Evolutionary conservation across 2,329 filamentous ascomycete genomes (phyloP).

Genomic region (Colletotrichum salicis): DNA sequence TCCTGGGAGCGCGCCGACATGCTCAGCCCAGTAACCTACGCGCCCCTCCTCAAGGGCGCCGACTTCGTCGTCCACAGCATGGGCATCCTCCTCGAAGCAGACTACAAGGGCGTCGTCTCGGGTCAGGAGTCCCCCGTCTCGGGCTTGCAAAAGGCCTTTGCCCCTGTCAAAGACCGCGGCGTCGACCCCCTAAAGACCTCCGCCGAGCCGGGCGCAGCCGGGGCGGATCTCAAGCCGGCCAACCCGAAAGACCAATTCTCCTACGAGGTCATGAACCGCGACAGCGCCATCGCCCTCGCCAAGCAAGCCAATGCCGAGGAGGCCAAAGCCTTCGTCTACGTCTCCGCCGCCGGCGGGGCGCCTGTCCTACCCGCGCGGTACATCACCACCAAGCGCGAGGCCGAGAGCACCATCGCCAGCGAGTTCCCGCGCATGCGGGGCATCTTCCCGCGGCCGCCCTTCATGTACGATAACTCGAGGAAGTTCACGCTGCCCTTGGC

Average conservation of each 20-base stretch:
- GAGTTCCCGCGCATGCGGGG: conserved; percentile 80
- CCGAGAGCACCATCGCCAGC: conserved; percentile 79
- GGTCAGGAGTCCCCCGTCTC: conserved; percentile 85
- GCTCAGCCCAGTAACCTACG: conserved; percentile 83
- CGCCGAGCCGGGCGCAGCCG: conserved; percentile 54
- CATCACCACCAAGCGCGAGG: conserved; percentile 90
- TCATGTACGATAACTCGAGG: conserved; percentile 88
- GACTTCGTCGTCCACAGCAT: conserved; percentile 93
- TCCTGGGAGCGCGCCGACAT: conserved; percentile 91
- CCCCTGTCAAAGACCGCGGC: conserved; percentile 69
- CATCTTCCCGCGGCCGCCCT: conserved; percentile 85
- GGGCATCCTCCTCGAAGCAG: conserved; percentile 95
- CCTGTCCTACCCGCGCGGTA: conserved; percentile 87
- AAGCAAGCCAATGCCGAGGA: conserved; percentile 75
- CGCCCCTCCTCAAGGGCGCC: conserved; percentile 77
- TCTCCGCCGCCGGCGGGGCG: conserved; percentile 88
- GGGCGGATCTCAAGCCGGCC: conserved; percentile 66
- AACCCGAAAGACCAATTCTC: conserved; percentile 82
- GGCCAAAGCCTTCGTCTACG: conserved; percentile 81
- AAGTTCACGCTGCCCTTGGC: conserved; percentile 88
- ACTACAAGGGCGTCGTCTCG: conserved; percentile 93
- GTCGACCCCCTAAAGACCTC: conserved; percentile 76
- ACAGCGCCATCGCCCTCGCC: conserved; percentile 85
- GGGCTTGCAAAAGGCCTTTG: conserved; percentile 83
- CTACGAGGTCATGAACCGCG: conserved; percentile 97